phyloP scores from a whole-genome alignment of 768 basidiomycete genomes.

The Termitomyces sp. region DNA sequence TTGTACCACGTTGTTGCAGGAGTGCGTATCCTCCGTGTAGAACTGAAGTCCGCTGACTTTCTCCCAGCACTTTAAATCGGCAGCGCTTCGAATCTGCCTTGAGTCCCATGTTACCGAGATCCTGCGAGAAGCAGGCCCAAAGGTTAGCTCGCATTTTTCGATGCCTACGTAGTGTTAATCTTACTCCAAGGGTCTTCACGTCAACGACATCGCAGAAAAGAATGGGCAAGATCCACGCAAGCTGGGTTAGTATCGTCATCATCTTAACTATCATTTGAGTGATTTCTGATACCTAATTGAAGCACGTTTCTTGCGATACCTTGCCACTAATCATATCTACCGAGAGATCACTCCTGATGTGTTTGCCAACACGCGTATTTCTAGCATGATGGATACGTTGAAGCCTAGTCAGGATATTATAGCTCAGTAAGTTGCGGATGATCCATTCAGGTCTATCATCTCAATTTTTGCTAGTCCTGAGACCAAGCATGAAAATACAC shows the following conservation, averaged over 20 bases:
- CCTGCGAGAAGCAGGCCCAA: slow-evolving; percentile 27
- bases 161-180: neutral
- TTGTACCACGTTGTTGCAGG: slow-evolving; percentile 2
- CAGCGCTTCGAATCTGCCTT: slow-evolving; percentile 23
- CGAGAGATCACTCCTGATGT: slow-evolving; percentile 31
- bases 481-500: slow-evolving; percentile 12
- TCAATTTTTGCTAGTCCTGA: neutral
- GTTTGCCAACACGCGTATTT: slow-evolving; percentile 36
- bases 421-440: slow-evolving; percentile 18
- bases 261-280: neutral
- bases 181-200: slow-evolving; percentile 22
- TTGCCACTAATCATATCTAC: slow-evolving; percentile 37
- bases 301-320: slow-evolving; percentile 35
- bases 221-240: slow-evolving; percentile 22
- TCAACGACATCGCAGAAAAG: slow-evolving; percentile 26
- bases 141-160: neutral
- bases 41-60: neutral
- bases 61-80: slow-evolving; percentile 11
- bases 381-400: slow-evolving; percentile 28
- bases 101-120: slow-evolving; percentile 32
- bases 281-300: neutral
- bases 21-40: neutral
- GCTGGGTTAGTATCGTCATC: neutral
- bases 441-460: neutral
- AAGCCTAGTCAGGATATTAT: slow-evolving; percentile 25